A percentile compares a stretch with the other conserved stretches of the same genome.
Conservation (phyloP, 2,329 filamentous ascomycete genomes). For the Penicillium brevicompactum region DNA sequence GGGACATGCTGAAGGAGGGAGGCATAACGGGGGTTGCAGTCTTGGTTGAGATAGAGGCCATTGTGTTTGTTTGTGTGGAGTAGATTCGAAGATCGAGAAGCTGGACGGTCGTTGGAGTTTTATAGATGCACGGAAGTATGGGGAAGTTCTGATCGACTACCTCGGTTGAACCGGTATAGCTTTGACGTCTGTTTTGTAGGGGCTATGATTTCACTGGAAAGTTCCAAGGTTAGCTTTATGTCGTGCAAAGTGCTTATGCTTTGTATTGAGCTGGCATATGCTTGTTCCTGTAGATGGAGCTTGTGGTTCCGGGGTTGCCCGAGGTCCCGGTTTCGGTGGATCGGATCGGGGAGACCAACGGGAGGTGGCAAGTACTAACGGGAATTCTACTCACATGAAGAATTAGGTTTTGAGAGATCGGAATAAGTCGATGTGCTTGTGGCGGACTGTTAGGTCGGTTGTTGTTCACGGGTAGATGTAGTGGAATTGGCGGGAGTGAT, state of each 20-base stretch:
- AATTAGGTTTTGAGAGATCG: background rate
- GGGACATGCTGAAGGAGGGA: constrained; percentile 28
- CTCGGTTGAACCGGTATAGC: constrained; percentile 1
- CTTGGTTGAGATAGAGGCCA: constrained; percentile 15
- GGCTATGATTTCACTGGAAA: background rate
- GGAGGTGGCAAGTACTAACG: constrained; percentile 12
- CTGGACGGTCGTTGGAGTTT: background rate
- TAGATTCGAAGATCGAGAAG: background rate
- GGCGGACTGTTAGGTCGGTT: background rate
- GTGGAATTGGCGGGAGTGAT: background rate
- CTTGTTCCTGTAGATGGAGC: constrained; percentile 5
- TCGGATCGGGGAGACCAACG: constrained; percentile 14
- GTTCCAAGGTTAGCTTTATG: constrained; percentile 1
- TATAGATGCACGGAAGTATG: background rate
- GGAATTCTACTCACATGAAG: constrained; percentile 13
- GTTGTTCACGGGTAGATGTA: background rate
- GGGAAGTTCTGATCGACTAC: constrained; percentile 1
- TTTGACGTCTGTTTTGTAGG: background rate
- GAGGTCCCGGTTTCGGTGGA: constrained; percentile 13
- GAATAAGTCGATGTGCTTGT: background rate
- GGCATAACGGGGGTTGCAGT: constrained; percentile 24
- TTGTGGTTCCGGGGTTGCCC: constrained; percentile 18
- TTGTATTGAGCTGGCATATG: constrained; percentile 10
- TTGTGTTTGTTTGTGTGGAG: constrained; percentile 6
- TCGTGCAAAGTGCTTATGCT: constrained; percentile 1